Evolutionary conservation across 2,329 filamentous ascomycete genomes (phyloP).

Genomic region (Curvularia spicifera): DNA sequence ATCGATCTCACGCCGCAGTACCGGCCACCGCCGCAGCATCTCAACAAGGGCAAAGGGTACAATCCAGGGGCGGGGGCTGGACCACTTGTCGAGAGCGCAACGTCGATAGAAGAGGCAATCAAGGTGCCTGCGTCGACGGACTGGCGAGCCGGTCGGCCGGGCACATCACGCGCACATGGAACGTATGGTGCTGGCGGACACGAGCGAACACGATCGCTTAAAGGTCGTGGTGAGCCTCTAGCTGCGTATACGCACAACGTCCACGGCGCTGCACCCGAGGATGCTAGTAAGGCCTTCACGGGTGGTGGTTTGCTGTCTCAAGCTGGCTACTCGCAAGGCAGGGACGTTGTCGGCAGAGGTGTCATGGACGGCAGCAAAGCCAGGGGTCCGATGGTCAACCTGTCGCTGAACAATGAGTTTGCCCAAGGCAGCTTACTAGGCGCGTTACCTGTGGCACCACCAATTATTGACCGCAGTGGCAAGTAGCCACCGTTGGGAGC

Average conservation of each 20-base stretch:
- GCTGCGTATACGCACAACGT: slow-evolving; percentile 46
- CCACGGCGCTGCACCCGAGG: slow-evolving; percentile 37
- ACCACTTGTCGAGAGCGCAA: slow-evolving; percentile 55
- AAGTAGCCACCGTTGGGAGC: slow-evolving; percentile 14
- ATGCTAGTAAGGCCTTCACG: slow-evolving; percentile 52
- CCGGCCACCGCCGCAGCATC: slow-evolving; percentile 67
- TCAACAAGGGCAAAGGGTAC: slow-evolving; percentile 61
- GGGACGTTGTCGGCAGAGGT: slow-evolving; percentile 50
- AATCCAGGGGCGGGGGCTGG: slow-evolving; percentile 46
- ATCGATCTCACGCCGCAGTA: slow-evolving; percentile 72
- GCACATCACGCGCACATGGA: slow-evolving; percentile 33
- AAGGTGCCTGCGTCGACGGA: slow-evolving; percentile 52
- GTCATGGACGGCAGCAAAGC: slow-evolving; percentile 55
- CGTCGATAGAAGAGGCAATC: slow-evolving; percentile 53
- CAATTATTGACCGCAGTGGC: slow-evolving; percentile 49
- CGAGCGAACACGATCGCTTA: slow-evolving; percentile 45
- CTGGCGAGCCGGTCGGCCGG: slow-evolving; percentile 51
- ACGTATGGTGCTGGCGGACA: slow-evolving; percentile 37
- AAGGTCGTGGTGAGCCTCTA: slow-evolving; percentile 44
- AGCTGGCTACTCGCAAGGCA: slow-evolving; percentile 51
- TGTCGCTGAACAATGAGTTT: slow-evolving; percentile 52
- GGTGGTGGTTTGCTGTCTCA: slow-evolving; percentile 53
- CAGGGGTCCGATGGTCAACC: slow-evolving; percentile 54
- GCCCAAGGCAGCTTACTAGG: slow-evolving; percentile 58
- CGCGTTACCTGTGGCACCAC: slow-evolving; percentile 46